Evolutionary conservation across 2,329 filamentous ascomycete genomes (phyloP), one percentile per base, ranked within the genome.

Genomic region (Colletotrichum theobromicola): DNA sequence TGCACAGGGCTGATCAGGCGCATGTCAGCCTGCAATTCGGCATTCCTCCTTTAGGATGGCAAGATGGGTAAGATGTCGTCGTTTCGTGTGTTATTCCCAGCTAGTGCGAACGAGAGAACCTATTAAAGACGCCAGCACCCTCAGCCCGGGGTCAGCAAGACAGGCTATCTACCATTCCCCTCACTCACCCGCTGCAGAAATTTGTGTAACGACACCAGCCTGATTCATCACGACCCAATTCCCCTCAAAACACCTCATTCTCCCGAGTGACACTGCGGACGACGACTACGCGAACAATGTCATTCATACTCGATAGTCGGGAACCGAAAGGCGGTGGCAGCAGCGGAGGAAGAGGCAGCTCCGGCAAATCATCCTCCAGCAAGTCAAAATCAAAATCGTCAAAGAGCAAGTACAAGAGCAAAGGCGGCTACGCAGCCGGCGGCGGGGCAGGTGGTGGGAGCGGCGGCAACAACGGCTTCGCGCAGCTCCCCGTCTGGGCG

Each of bases 241-340:
- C 60, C 21, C 13, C 30, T 34, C 60, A 62, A 24, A 12, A 21
- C 12, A 62, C 34, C n/a, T 37, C 60, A 42, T 7, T 60, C 34
- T 62, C 35, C 32, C 18, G 32, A n/a, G 13, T 15, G n/a, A 37
- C 0, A 32, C 50, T 28, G 9, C 28, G n/a, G 5, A 15, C 26
- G 18, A 57, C 5, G 16, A 28, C 9, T 28, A 46, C 18, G 7
- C 21, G 37, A 16, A 10, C 1, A 12, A 74, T 75, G 74, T 8
- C 64, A 42, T 66, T 70, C 70, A 60, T 75, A 13, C 74, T 75
- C 34, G 65, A 66, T 15, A n/a, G 28, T 9, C 70, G 74, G 30
- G 15, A 15, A 5, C 73, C 73, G n/a, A 75, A 75, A 53, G 74
- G 74, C n/a, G 74, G 74, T 2, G 74, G 74, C 21, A 30, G 50